Percentiles rank a stretch among this genome's conserved stretches.
These are phyloP conservation scores for Hydnum rufescens DNA, from an alignment of 768 basidiomycete species.

Conservation along the genomic window DNA sequence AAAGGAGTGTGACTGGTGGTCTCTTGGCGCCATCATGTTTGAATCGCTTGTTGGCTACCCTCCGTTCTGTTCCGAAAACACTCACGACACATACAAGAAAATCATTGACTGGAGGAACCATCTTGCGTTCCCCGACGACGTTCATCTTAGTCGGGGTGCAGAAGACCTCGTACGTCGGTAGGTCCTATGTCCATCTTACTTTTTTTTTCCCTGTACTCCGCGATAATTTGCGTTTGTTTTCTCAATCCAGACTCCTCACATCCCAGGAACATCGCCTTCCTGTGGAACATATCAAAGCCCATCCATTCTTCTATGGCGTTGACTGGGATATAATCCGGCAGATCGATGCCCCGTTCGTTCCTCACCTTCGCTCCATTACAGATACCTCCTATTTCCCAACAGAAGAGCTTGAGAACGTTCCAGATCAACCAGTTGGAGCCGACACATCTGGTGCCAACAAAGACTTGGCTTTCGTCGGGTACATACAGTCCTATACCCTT, in stretches of 20 bases:
- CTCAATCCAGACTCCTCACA: conserved; percentile 37
- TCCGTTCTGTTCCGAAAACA: conserved; percentile 90
- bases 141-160: conserved; percentile 76
- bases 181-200: background rate
- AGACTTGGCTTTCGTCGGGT: conserved; percentile 41
- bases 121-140: conserved; percentile 82
- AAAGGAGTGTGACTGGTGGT: conserved; percentile 99
- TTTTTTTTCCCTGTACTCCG: background rate
- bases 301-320: conserved; percentile 90
- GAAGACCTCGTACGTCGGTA: conserved; percentile 64
- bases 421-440: conserved; percentile 24
- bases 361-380: conserved; percentile 77
- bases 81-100: conserved; percentile 95
- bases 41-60: conserved; percentile 96
- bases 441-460: conserved; percentile 24
- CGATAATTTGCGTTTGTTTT: background rate
- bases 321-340: conserved; percentile 76
- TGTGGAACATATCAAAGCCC: conserved; percentile 75
- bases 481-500: conserved; percentile 13
- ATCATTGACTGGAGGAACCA: conserved; percentile 87
- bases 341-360: conserved; percentile 94
- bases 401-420: conserved; percentile 68
- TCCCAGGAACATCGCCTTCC: conserved; percentile 58
- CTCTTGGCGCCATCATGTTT: conserved; percentile 94
- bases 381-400: conserved; percentile 98